Conservation (phyloP, 1,139 yeast species). For the Sugiyamaella japonica region DNA sequence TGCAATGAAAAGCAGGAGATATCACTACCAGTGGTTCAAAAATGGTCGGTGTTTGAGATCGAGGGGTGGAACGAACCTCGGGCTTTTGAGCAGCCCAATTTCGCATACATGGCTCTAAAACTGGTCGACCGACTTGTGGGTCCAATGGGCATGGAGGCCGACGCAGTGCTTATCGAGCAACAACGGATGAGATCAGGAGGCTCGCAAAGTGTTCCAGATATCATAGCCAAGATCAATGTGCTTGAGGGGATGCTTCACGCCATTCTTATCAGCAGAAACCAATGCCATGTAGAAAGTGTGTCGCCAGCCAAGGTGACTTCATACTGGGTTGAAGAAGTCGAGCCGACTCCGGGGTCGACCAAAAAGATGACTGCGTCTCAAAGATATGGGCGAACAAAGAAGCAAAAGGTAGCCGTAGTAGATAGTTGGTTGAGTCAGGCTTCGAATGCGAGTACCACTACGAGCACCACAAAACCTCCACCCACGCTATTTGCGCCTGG, state of each 20-base stretch:
- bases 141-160: constrained; percentile 27
- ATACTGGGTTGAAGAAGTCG: constrained; percentile 32
- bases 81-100: constrained; percentile 33
- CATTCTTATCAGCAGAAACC: constrained; percentile 20
- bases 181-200: constrained; percentile 56
- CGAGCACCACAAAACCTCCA: too few species aligned
- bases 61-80: constrained; percentile 34
- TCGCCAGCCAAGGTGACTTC: constrained; percentile 34
- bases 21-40: constrained; percentile 38
- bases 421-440: constrained; percentile 27
- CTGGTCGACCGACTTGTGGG: constrained; percentile 23
- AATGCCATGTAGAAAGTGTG: constrained; percentile 27
- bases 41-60: constrained; percentile 50
- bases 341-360: background rate
- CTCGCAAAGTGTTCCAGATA: constrained; percentile 49
- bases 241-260: constrained; percentile 53
- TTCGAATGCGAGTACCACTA: too few species aligned
- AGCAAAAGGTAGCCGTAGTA: constrained; percentile 28
- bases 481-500: constrained; percentile 11
- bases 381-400: constrained; percentile 24
- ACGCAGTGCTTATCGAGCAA: constrained; percentile 51
- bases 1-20: background rate
- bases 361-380: constrained; percentile 14
- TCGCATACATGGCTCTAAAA: constrained; percentile 31
- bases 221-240: constrained; percentile 52